A percentile compares a stretch with the other conserved stretches of the same genome.
phyloP scores from a whole-genome alignment of 768 basidiomycete species.

The Asterophora lycoperdoides region DNA sequence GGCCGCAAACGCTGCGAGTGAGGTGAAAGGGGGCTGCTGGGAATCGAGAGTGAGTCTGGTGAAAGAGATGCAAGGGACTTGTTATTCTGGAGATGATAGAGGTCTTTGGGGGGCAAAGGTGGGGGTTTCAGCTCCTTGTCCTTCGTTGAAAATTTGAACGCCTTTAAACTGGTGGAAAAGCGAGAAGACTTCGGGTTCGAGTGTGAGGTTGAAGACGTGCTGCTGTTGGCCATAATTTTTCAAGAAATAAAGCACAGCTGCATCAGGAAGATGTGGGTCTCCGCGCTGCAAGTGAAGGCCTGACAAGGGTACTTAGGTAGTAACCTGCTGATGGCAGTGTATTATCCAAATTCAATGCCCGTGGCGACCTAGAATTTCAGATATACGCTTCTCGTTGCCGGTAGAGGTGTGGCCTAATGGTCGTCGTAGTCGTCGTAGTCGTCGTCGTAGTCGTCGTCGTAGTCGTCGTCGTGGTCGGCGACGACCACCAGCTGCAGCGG shows the following conservation, averaged over 20 bases:
- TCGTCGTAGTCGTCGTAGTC: not conserved
- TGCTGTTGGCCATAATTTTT: constrained; percentile 25
- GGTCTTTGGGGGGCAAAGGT: constrained; percentile 64
- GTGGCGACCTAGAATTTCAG: not conserved
- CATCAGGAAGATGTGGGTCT: not conserved
- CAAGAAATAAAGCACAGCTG: not conserved
- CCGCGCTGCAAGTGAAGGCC: not conserved
- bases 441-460: not conserved
- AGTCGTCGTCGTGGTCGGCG: constrained; percentile 5
- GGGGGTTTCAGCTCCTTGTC: constrained; percentile 39
- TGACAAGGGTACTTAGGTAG: not conserved
- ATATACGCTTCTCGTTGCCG: not conserved
- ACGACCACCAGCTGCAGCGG: not conserved
- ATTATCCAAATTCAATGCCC: not conserved
- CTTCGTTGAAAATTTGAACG: constrained; percentile 28
- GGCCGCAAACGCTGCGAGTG: constrained; percentile 31
- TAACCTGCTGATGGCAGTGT: constrained; percentile 1
- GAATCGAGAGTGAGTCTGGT: constrained; percentile 36
- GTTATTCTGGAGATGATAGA: constrained; percentile 41
- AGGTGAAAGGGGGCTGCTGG: constrained; percentile 38
- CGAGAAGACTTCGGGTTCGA: constrained; percentile 23
- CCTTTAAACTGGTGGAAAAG: constrained; percentile 29
- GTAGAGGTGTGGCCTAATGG: not conserved
- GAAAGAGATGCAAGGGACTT: constrained; percentile 46
- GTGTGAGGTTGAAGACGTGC: constrained; percentile 19